Evolutionary conservation across 2,329 filamentous ascomycete genomes (phyloP).

Genomic region (Cladosporium cucumerinum): DNA sequence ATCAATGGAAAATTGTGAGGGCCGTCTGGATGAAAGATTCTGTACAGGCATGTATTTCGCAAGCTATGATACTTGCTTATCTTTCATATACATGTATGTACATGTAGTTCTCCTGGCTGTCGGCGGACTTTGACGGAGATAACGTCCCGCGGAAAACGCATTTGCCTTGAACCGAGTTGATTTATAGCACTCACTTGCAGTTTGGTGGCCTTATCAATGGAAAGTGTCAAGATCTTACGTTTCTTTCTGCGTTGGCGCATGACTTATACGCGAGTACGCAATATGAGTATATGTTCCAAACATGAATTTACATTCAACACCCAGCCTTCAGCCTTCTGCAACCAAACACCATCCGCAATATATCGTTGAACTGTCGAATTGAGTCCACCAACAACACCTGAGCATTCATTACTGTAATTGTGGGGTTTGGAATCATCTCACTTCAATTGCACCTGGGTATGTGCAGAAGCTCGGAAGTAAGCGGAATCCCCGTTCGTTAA

Average conservation of each 20-base stretch:
- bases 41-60: background rate
- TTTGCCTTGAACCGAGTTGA: background rate
- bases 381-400: background rate
- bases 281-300: background rate
- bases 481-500: background rate
- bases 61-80: background rate
- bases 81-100: background rate
- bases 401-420: background rate
- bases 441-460: background rate
- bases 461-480: background rate
- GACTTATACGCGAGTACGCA: background rate
- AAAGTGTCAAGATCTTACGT: background rate
- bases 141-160: background rate
- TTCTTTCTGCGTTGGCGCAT: background rate
- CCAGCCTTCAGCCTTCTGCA: background rate
- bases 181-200: background rate
- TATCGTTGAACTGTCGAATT: background rate
- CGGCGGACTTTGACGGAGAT: background rate
- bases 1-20: background rate
- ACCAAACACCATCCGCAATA: background rate
- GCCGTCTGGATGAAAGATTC: fast-evolving
- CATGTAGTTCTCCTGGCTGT: background rate
- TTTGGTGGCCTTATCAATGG: background rate
- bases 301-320: background rate
- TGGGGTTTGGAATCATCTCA: background rate